These are phyloP conservation scores for Neofusicoccum parvum DNA, from an alignment of 2,329 filamentous ascomycete genomes.

Conservation along the genomic window DNA sequence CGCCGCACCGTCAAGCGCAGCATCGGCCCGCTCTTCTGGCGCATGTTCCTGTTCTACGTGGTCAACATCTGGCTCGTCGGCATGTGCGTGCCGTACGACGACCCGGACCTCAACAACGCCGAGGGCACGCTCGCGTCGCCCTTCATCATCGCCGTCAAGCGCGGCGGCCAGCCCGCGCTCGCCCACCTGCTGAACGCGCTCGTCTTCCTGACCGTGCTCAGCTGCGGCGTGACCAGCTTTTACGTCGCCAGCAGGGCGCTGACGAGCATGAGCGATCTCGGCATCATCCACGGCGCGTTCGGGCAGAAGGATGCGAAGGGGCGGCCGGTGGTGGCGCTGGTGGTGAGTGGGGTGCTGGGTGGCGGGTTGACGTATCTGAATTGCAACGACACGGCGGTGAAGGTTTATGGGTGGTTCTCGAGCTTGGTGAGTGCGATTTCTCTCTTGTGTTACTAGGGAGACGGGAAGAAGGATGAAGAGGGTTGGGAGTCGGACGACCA, in stretches of 20 bases:
- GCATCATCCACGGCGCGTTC: conserved; percentile 29
- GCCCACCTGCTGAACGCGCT: conserved; percentile 75
- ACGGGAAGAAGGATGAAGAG: too few relatives aligned
- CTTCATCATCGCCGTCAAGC: conserved; percentile 67
- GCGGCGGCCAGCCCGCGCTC: conserved; percentile 67
- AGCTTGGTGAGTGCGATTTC: conserved; percentile 22
- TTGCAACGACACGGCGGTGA: conserved; percentile 26
- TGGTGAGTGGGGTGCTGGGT: conserved; percentile 32
- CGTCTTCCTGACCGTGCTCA: conserved; percentile 50
- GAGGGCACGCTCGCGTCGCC: conserved; percentile 38
- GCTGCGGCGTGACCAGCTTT: conserved; percentile 38
- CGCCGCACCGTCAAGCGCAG: conserved; percentile 55
- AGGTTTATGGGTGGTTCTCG: conserved; percentile 40
- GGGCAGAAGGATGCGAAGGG: conserved; percentile 31
- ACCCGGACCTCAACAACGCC: conserved; percentile 48
- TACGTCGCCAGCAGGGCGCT: conserved; percentile 39
- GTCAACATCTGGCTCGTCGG: conserved; percentile 57
- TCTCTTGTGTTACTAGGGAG: too few relatives aligned
- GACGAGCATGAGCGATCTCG: conserved; percentile 35
- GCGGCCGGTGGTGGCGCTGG: conserved; percentile 34
- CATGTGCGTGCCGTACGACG: conserved; percentile 61
- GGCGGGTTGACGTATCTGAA: conserved; percentile 40
- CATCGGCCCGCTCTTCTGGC: conserved; percentile 55
- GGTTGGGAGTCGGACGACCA: too few relatives aligned
- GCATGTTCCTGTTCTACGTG: conserved; percentile 59